A percentile compares a stretch with the other conserved stretches of the same genome.
Evolutionary conservation across 2,329 filamentous ascomycete genomes (phyloP).

Genomic region (Colletotrichum simmondsii): DNA sequence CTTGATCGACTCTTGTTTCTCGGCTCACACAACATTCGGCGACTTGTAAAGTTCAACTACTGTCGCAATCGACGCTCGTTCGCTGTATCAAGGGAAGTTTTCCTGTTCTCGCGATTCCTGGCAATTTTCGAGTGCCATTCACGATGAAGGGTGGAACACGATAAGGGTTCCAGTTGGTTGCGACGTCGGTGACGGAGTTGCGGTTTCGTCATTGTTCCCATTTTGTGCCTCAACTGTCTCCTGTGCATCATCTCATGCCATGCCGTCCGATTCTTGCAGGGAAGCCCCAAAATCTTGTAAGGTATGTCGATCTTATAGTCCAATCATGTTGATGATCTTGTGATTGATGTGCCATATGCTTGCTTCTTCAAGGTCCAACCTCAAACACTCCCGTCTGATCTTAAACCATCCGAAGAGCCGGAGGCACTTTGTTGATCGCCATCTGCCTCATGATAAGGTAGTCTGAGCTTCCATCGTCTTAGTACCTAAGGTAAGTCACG

Average conservation of each 20-base stretch:
- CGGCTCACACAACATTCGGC: not conserved
- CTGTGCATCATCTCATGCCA: conserved; percentile 27
- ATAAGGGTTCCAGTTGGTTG: not conserved
- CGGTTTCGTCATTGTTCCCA: conserved; percentile 1
- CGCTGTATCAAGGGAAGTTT: not conserved
- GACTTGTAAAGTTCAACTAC: not conserved
- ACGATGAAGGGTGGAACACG: not conserved
- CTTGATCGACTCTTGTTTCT: not conserved
- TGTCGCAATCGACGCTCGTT: not conserved
- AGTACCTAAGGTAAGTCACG: no score
- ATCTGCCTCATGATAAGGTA: not conserved
- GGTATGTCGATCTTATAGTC: not conserved
- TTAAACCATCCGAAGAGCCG: conserved; percentile 3
- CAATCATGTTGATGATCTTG: conserved; percentile 13
- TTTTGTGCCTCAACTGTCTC: conserved; percentile 7
- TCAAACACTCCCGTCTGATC: conserved; percentile 31
- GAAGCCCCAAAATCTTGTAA: not conserved
- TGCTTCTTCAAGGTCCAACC: conserved; percentile 11
- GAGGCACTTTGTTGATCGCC: not conserved
- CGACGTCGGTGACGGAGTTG: not conserved
- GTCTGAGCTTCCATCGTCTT: not conserved
- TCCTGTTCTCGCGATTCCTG: not conserved
- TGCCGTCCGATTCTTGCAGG: conserved; percentile 19
- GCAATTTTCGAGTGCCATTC: not conserved
- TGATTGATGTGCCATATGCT: not conserved